Percentiles rank a stretch among this genome's conserved stretches.
Evolutionary conservation across 768 basidiomycete species (phyloP).

Genomic region (Kwoniella newhampshirensis): DNA sequence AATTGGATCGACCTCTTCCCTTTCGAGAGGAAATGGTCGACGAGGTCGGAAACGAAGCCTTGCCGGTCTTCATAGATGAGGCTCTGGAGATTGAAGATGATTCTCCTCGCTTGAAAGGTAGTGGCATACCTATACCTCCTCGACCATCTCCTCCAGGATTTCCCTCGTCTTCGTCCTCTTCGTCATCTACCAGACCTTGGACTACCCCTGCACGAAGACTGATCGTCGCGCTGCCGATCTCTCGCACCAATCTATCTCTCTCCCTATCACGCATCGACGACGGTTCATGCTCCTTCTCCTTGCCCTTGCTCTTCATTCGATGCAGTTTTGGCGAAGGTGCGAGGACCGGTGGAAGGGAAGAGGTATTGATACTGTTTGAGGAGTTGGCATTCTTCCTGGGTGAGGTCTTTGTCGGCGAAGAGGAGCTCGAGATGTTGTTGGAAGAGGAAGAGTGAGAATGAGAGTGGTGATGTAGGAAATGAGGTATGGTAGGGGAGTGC

Average conservation of each 20-base stretch:
- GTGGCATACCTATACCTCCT: no score
- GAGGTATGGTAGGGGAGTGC: neutral
- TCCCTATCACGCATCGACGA: slow-evolving; percentile 12
- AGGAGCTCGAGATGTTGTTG: no score
- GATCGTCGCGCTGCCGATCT: slow-evolving; percentile 44
- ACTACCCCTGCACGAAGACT: slow-evolving; percentile 33
- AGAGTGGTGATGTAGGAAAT: neutral
- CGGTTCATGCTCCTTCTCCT: slow-evolving; percentile 14
- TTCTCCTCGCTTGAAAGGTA: no score
- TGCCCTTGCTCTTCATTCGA: slow-evolving; percentile 16
- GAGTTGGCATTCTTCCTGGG: no score
- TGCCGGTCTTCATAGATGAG: no score
- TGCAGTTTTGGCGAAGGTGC: slow-evolving; percentile 8
- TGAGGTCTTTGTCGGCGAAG: neutral
- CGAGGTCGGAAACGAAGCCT: no score
- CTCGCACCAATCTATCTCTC: slow-evolving; percentile 10
- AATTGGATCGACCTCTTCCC: slow-evolving; percentile 24
- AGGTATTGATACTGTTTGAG: neutral
- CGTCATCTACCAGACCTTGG: slow-evolving; percentile 27
- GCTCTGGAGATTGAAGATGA: no score
- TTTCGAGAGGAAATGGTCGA: no score
- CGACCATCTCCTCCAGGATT: neutral
- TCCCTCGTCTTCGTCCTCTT: slow-evolving; percentile 28
- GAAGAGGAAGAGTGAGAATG: neutral
- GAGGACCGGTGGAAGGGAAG: neutral